These are phyloP conservation scores for Hyphopichia fennica DNA, from an alignment of 1,139 yeast genomes.

Conservation along the genomic window DNA sequence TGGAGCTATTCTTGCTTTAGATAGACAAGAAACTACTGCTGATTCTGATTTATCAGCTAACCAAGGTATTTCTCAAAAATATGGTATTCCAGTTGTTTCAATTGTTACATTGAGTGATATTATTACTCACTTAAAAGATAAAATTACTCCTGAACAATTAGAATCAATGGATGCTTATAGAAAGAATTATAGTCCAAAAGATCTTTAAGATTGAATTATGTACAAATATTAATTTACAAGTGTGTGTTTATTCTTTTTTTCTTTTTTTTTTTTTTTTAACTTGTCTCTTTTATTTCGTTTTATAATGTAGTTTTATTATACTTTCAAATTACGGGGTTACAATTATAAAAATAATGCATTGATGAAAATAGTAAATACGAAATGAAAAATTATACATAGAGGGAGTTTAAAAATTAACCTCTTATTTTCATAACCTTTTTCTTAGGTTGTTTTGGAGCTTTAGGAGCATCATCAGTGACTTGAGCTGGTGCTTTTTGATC, in stretches of 20 bases:
- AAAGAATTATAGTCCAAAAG: slow-evolving; percentile 46
- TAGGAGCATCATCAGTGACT: slow-evolving; percentile 23
- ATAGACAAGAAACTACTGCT: slow-evolving; percentile 85
- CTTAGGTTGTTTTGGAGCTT: slow-evolving; percentile 51
- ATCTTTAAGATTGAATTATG: slow-evolving; percentile 1
- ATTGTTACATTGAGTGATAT: slow-evolving; percentile 80
- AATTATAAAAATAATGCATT: not conserved
- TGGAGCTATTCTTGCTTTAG: slow-evolving; percentile 88
- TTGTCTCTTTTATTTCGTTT: not conserved
- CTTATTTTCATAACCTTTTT: slow-evolving; percentile 52
- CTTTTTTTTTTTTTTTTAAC: not conserved
- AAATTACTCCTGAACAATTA: slow-evolving; percentile 55
- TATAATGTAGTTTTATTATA: too few relatives aligned
- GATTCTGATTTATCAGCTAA: slow-evolving; percentile 76
- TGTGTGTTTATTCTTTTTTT: too few relatives aligned
- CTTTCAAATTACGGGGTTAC: too few relatives aligned
- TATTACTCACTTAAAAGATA: slow-evolving; percentile 57
- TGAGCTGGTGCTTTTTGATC: slow-evolving; percentile 49
- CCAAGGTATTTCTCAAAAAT: slow-evolving; percentile 69
- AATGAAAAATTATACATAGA: not conserved
- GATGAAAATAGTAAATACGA: not conserved
- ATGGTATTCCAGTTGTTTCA: slow-evolving; percentile 78
- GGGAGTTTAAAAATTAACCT: slow-evolving; percentile 32
- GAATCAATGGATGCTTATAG: slow-evolving; percentile 62
- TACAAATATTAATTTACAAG: not conserved